These are phyloP conservation scores for Marasmius sp. DNA, from an alignment of 1,284 basidiomycete species.

Conservation along the genomic window DNA sequence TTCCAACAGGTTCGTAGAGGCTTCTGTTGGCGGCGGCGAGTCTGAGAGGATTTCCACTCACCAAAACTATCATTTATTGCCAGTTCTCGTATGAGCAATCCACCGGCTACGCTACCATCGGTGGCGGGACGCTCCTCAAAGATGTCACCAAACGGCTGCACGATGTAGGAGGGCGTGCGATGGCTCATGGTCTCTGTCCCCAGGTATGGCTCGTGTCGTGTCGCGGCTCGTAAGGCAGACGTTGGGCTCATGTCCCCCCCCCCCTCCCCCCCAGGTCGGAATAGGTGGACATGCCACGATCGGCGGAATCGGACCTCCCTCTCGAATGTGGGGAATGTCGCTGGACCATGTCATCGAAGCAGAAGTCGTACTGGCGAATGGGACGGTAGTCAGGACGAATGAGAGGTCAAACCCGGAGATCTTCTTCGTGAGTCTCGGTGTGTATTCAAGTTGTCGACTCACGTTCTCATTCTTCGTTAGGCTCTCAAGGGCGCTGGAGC, in stretches of 20 bases:
- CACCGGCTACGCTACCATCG: slow-evolving; percentile 19
- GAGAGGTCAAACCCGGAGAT: slow-evolving; percentile 15
- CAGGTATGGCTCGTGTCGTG: not conserved
- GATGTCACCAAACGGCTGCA: slow-evolving; percentile 17
- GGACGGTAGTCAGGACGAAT: slow-evolving; percentile 15
- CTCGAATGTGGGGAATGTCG: slow-evolving; percentile 17
- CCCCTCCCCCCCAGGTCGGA: not conserved
- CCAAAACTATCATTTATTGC: not conserved
- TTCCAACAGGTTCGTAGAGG: slow-evolving; percentile 12
- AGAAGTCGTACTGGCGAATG: slow-evolving; percentile 20
- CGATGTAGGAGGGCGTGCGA: slow-evolving; percentile 17
- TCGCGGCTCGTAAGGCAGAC: no score
- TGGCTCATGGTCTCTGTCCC: slow-evolving; percentile 20
- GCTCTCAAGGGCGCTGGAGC: slow-evolving; percentile 20
- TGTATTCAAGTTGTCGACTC: no score
- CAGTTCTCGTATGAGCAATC: slow-evolving; percentile 18
- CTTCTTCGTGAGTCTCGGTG: slow-evolving; percentile 11
- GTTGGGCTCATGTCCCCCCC: no score
- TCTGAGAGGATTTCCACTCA: not conserved
- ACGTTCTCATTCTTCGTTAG: not conserved
- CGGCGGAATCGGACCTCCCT: slow-evolving; percentile 17
- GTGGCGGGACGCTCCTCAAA: slow-evolving; percentile 17
- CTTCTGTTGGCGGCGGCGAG: not conserved
- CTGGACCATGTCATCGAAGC: slow-evolving; percentile 20
- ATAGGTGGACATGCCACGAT: not conserved